These are phyloP conservation scores for Metschnikowia vanudenii DNA, from an alignment of 805 yeast genomes.

Conservation along the genomic window DNA sequence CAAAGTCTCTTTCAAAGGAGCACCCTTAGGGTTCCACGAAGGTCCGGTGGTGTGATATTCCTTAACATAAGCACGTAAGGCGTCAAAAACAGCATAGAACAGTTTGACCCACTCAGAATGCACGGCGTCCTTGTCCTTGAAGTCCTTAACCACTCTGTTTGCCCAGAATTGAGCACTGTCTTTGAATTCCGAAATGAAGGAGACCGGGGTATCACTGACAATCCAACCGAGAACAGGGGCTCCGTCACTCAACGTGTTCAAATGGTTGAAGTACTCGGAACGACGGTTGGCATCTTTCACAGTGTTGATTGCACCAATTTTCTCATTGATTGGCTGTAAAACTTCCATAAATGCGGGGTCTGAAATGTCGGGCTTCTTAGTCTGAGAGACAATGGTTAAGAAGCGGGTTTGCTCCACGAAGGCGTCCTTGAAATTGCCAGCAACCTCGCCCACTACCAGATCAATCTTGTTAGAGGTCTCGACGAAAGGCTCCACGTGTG, in stretches of 20 bases:
- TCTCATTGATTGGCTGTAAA: slow-evolving; percentile 66
- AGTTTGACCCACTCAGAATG: slow-evolving; percentile 81
- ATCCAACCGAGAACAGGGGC: slow-evolving; percentile 92
- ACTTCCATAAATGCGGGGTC: slow-evolving; percentile 54
- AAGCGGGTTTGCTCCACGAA: slow-evolving; percentile 60
- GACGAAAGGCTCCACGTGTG: slow-evolving; percentile 59
- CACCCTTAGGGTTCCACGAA: slow-evolving; percentile 65
- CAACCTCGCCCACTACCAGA: slow-evolving; percentile 56
- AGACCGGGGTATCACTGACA: slow-evolving; percentile 69
- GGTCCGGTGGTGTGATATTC: slow-evolving; percentile 83
- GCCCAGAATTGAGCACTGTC: slow-evolving; percentile 95
- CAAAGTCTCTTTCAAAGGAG: slow-evolving; percentile 52
- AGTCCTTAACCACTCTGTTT: slow-evolving; percentile 83
- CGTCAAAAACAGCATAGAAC: slow-evolving; percentile 63
- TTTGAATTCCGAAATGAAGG: slow-evolving; percentile 74
- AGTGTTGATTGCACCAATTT: slow-evolving; percentile 55
- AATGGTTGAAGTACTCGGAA: slow-evolving; percentile 62
- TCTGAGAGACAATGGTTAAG: slow-evolving; percentile 53
- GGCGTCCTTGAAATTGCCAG: slow-evolving; percentile 47
- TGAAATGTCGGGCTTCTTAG: slow-evolving; percentile 63
- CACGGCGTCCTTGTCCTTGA: slow-evolving; percentile 63
- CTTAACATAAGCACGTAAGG: slow-evolving; percentile 69
- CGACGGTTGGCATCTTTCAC: slow-evolving; percentile 75
- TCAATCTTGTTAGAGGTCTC: slow-evolving; percentile 53
- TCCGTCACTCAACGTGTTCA: slow-evolving; percentile 86